Conservation (phyloP, 345 rosid species). For the Gossypium rotundifolium region DNA sequence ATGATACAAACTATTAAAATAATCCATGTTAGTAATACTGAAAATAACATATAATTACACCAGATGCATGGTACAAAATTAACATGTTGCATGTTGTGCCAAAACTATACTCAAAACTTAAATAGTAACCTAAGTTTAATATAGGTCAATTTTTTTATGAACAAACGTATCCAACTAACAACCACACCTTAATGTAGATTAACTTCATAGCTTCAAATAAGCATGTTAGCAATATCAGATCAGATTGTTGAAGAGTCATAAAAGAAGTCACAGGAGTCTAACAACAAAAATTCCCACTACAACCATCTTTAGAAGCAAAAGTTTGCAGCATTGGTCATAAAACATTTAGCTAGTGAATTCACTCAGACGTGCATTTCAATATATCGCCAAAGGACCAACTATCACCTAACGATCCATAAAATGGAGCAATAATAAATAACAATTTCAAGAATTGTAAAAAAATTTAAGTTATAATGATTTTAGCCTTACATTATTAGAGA, state of each 20-base stretch:
- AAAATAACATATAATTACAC: not conserved
- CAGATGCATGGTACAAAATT: not conserved
- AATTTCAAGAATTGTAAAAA: too few species aligned
- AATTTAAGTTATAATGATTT: too few species aligned
- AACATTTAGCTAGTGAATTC: too few species aligned
- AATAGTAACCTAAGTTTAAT: not conserved
- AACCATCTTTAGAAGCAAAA: too few species aligned
- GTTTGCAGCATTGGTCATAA: too few species aligned
- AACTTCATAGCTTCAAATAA: not conserved
- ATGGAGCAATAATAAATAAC: too few species aligned
- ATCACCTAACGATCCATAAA: too few species aligned
- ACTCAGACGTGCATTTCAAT: too few species aligned
- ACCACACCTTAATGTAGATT: not conserved
- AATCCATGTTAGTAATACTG: slow-evolving; percentile 7
- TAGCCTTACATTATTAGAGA: too few species aligned
- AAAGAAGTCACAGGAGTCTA: too few species aligned
- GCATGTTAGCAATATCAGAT: slow-evolving; percentile 7
- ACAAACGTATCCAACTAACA: not conserved
- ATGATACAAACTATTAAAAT: slow-evolving; percentile 9
- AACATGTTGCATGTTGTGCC: not conserved
- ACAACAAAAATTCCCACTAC: too few species aligned
- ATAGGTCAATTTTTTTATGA: not conserved
- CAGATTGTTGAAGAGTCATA: not conserved
- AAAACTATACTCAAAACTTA: not conserved
- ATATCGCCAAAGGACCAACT: too few species aligned